These are phyloP conservation scores for Hyphodiscus hymeniophilus DNA, from an alignment of 495 filamentous ascomycete species.

Conservation along the genomic window DNA sequence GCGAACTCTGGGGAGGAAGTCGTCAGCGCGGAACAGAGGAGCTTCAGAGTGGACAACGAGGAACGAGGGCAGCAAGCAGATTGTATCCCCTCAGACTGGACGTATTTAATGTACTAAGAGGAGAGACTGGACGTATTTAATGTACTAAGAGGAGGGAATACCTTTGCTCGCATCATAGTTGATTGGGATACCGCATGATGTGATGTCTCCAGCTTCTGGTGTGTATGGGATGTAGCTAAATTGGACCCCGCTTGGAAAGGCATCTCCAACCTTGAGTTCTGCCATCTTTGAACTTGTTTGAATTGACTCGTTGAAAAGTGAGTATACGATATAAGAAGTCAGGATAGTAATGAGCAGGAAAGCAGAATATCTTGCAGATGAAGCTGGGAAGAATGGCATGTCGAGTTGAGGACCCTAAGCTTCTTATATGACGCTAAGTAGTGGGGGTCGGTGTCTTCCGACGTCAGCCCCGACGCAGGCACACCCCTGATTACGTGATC, in stretches of 20 bases:
- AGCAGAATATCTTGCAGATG: no score
- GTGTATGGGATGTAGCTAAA: slow-evolving; percentile 75
- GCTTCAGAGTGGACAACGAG: no score
- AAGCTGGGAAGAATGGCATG: no score
- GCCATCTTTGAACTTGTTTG: slow-evolving; percentile 48
- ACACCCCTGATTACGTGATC: slow-evolving; percentile 2
- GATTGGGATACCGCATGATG: slow-evolving; percentile 69
- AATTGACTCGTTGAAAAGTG: background rate
- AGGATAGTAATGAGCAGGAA: no score
- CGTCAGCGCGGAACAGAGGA: no score
- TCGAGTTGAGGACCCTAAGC: background rate
- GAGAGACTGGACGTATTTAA: no score
- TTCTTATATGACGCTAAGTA: slow-evolving; percentile 2
- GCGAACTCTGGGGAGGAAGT: slow-evolving; percentile 49
- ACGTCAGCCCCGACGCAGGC: no score
- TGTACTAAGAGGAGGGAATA: slow-evolving; percentile 12
- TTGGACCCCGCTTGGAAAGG: slow-evolving; percentile 69
- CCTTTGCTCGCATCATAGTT: slow-evolving; percentile 75
- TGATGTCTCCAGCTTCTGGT: slow-evolving; percentile 53
- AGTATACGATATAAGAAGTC: no score
- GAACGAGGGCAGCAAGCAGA: no score
- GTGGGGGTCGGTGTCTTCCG: background rate
- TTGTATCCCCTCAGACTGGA: no score
- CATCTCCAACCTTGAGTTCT: slow-evolving; percentile 68
- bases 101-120: no score